phyloP scores from a whole-genome alignment of 2,329 filamentous ascomycete species.

The Mariannaea sp. region DNA sequence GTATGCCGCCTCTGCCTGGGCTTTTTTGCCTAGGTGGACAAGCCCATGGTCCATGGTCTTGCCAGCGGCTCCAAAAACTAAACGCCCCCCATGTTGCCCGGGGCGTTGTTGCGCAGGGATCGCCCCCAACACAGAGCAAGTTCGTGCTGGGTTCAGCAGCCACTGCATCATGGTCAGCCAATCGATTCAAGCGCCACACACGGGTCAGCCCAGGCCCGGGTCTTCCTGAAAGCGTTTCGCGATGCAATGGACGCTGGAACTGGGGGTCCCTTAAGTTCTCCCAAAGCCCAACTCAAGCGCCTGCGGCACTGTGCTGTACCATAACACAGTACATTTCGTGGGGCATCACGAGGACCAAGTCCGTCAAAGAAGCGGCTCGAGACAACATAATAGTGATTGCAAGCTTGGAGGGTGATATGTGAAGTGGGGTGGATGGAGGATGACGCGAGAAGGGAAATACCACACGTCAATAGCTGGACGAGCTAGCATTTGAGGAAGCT shows the following conservation, averaged over 20 bases:
- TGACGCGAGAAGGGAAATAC: conserved; percentile 33
- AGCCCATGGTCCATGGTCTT: conserved; percentile 8
- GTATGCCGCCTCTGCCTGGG: conserved; percentile 14
- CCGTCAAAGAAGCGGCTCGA: no score
- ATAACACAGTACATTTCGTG: no score
- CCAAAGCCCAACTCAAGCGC: no score
- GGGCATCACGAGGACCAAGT: no score
- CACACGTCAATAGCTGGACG: conserved; percentile 31
- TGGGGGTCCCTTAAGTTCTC: no score
- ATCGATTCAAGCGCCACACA: conserved; percentile 20
- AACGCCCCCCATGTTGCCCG: conserved; percentile 16
- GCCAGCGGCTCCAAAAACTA: conserved; percentile 22
- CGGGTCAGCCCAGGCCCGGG: conserved; percentile 25
- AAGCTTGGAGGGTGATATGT: no score
- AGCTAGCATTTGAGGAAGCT: conserved; percentile 13
- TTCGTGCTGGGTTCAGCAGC: conserved; percentile 28
- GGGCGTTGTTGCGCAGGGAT: conserved; percentile 21
- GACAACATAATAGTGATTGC: no score
- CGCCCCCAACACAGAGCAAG: conserved; percentile 28
- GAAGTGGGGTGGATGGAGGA: conserved; percentile 7
- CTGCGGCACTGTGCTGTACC: no score
- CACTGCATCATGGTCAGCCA: conserved; percentile 33
- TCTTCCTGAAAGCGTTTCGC: conserved; percentile 28
- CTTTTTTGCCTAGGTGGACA: conserved; percentile 7
- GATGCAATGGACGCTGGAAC: conserved; percentile 28